Evolutionary conservation across 1,139 yeast genomes (phyloP), one percentile per base, ranked within the genome.

Genomic region (Suhomyces panamericanus): DNA sequence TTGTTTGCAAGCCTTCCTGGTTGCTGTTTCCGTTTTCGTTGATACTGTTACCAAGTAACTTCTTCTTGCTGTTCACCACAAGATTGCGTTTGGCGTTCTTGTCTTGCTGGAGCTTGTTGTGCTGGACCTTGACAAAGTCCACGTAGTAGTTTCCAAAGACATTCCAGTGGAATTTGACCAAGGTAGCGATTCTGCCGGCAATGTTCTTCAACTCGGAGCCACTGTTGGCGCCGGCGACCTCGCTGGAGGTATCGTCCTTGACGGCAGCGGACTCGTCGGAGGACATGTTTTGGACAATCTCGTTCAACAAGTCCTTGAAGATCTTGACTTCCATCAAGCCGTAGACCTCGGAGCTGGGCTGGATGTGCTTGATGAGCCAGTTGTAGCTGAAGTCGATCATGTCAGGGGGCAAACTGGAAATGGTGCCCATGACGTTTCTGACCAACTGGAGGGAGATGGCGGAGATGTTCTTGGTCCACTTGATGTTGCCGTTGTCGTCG

Each of bases 381-480:
- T 83, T 81, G 62, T 81, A 80, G 41, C 87, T 81, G 63, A 89
- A 85, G 46, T 81, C 83, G 36, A 86, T 76, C 58, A 75, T 66
- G 6, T 63, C 48, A 39, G 72, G 73, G 11, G 76, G 73, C 39
- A 77, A 49, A 38, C 50, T 50, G 33, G 46, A 42, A 32, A 52
- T 47, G 22, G 52, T 47, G 41, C 61, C 54, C 36, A 50, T 44
- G 9, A 67, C 68, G 42, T 68, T 71, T 51, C 80, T 80, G 41
- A 85, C 81, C 42, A 87, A 66, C 59, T 88, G 95, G 48, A 89
- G 75, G 6, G 93, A 80, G 50, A 89, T 79, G 26, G 86, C 75
- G 50, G 82, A 78, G 31, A 88, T 80, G 62, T 89, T 88, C 59
- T 88, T 81, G 1, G 96, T 88, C 96, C 96, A 89, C 68, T 89